Evolutionary conservation across 345 rosid species (phyloP), one percentile per base, ranked within the genome.

Genomic region (Alliaria petiolata): DNA sequence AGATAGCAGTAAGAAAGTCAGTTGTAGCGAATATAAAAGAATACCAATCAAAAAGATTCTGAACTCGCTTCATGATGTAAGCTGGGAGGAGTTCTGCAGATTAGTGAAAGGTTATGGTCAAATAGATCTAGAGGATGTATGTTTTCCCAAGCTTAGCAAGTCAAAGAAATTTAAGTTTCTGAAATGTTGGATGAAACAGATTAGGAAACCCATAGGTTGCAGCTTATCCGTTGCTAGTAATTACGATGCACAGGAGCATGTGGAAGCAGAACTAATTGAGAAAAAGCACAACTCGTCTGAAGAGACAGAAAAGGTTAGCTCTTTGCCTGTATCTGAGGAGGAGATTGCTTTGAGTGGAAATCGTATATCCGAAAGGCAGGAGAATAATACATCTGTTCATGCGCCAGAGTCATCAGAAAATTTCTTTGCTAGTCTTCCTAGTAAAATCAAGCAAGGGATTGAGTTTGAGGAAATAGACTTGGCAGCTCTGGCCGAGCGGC

Each of bases 141-240:
- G 79, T 69, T 82, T 83, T 69, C 71, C 83, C 12, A 83, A 82
- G 79, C 81, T 58, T 64, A 75, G 69, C 68, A 81, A 73, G 56
- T 91, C 85, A 0, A 95, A 95, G 89, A 91, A 88, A 65, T 71
- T 83, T 71, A 88, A 85, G 74, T 95, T 95, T 84, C 69, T 95
- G 39, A 95, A 85, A 85, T 95, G 96, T 78, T 95, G 97, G 97
- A 82, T 87, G 82, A 91, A 88, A 69, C 96, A 91, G 86, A 74
- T 83, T 30, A 79, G 77, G 68, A 87, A 83, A 75, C 69, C 84
- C 62, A 65, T 66, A 60, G 68, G 72, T 44, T 72, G 67, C 58
- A 78, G 81, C 66, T 65, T 76, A 52, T 46, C 50, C 34, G 53
- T 60, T 31, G 71, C 45, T 42, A 82, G 71, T 34, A 72, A 40